Evolutionary conservation across 1,284 basidiomycete species (phyloP).

Genomic region (Sutorius eximius): DNA sequence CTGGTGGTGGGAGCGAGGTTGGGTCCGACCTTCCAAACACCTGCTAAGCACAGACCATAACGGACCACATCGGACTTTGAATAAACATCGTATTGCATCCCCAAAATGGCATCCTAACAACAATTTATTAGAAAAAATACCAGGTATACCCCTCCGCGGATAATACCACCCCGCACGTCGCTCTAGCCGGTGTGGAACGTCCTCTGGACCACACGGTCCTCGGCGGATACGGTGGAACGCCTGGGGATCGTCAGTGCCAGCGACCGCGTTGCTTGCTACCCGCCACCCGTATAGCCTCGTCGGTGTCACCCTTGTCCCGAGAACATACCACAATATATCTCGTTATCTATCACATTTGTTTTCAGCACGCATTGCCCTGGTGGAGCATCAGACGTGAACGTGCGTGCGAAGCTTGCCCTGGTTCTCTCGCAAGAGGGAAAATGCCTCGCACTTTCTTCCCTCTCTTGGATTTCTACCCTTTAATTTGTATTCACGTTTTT

Average conservation of each 20-base stretch:
- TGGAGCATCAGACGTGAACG: conserved; percentile 28
- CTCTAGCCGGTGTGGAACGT: not conserved
- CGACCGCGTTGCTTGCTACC: not conserved
- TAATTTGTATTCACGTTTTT: conserved; percentile 7
- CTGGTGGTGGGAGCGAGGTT: conserved; percentile 43
- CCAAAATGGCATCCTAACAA: conserved; percentile 9
- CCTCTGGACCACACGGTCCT: not conserved
- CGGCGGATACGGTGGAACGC: not conserved
- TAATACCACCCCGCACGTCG: not conserved
- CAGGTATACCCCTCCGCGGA: conserved; percentile 12
- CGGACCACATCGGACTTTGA: conserved; percentile 36
- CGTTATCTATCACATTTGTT: not conserved
- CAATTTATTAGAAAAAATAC: conserved; percentile 31
- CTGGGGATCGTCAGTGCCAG: not conserved
- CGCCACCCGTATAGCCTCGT: not conserved
- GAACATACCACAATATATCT: not conserved
- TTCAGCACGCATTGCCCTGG: conserved; percentile 20
- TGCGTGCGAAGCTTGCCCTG: conserved; percentile 29
- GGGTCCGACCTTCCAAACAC: conserved; percentile 41
- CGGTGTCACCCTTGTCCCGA: not conserved
- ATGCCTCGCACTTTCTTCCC: conserved; percentile 13
- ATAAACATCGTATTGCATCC: conserved; percentile 22
- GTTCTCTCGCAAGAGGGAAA: conserved; percentile 13
- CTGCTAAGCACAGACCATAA: conserved; percentile 41
- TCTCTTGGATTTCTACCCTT: conserved; percentile 8